phyloP scores from a whole-genome alignment of 306 rosid species.

The Ammopiptanthus mongolicus region DNA sequence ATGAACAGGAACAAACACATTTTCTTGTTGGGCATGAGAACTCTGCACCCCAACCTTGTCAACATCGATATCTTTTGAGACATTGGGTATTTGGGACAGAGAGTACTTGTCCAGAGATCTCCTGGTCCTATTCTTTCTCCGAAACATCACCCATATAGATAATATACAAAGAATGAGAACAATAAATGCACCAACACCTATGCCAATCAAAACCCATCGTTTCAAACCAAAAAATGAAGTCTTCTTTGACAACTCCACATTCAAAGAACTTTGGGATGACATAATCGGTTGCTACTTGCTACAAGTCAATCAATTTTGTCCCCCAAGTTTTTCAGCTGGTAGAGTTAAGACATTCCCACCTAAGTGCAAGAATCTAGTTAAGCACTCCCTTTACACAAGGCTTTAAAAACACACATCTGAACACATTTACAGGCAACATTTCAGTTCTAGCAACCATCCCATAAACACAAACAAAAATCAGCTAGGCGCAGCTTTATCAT shows the following conservation, averaged over 20 bases:
- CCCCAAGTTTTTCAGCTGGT: conserved; percentile 28
- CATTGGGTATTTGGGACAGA: conserved; percentile 71
- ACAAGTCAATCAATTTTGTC: conserved; percentile 28
- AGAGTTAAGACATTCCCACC: conserved; percentile 50
- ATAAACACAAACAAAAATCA: neutral
- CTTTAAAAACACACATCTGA: neutral
- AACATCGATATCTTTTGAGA: conserved; percentile 78
- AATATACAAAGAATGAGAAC: conserved; percentile 65
- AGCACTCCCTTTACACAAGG: conserved; percentile 21
- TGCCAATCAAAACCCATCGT: conserved; percentile 77
- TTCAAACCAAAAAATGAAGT: conserved; percentile 64
- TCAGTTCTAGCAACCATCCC: conserved; percentile 8
- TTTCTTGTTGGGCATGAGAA: conserved; percentile 49
- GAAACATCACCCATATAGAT: conserved; percentile 73
- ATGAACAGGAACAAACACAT: conserved; percentile 37
- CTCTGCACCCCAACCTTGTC: conserved; percentile 67
- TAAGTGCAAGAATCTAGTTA: conserved; percentile 30
- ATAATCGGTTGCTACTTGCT: conserved; percentile 35
- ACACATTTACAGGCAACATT: conserved; percentile 1
- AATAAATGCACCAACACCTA: conserved; percentile 84
- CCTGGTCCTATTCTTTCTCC: conserved; percentile 74
- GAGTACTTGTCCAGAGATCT: conserved; percentile 57
- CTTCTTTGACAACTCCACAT: conserved; percentile 69
- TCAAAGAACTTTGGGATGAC: conserved; percentile 59
- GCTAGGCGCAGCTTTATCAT: conserved; percentile 2